phyloP scores from a whole-genome alignment of 148 eudicot genomes.

The Nepenthes mirabilis region DNA sequence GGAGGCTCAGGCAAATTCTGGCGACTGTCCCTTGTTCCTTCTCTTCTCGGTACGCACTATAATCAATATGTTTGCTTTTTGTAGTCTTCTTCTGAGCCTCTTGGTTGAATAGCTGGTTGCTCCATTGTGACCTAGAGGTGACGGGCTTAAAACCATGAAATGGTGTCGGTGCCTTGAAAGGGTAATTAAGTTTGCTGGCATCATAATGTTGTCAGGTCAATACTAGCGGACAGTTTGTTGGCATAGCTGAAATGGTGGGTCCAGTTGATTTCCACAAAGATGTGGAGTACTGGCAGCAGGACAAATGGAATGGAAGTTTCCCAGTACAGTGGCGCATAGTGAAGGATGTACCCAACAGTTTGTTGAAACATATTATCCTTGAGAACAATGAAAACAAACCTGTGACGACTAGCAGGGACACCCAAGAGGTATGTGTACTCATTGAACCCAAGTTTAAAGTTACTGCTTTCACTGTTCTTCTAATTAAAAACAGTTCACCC shows the following conservation, averaged over 20 bases:
- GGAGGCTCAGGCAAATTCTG: constrained; percentile 51
- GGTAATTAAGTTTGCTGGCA: neutral
- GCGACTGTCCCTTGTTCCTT: constrained; percentile 50
- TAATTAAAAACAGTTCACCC: neutral
- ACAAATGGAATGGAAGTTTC: constrained; percentile 74
- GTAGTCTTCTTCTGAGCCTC: neutral
- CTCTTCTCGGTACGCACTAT: constrained; percentile 55
- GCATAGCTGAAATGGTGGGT: constrained; percentile 75
- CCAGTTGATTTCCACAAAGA: constrained; percentile 64
- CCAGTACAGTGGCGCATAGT: constrained; percentile 86
- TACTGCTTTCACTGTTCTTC: neutral
- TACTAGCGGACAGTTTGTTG: constrained; percentile 82
- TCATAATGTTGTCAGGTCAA: constrained; percentile 31
- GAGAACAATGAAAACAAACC: constrained; percentile 84
- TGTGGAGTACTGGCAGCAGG: constrained; percentile 83
- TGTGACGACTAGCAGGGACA: constrained; percentile 74
- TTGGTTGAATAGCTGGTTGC: too few species aligned
- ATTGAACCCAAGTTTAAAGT: neutral
- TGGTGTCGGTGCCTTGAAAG: too few species aligned
- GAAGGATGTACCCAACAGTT: constrained; percentile 72
- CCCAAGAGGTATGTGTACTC: constrained; percentile 57
- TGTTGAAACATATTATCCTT: constrained; percentile 60
- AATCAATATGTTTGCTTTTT: neutral
- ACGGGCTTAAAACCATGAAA: too few species aligned
- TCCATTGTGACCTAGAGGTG: too few species aligned